A percentile compares a stretch with the other conserved stretches of the same genome.
Evolutionary conservation across 345 rosid genomes (phyloP).

Genomic region (Syzygium grande): DNA sequence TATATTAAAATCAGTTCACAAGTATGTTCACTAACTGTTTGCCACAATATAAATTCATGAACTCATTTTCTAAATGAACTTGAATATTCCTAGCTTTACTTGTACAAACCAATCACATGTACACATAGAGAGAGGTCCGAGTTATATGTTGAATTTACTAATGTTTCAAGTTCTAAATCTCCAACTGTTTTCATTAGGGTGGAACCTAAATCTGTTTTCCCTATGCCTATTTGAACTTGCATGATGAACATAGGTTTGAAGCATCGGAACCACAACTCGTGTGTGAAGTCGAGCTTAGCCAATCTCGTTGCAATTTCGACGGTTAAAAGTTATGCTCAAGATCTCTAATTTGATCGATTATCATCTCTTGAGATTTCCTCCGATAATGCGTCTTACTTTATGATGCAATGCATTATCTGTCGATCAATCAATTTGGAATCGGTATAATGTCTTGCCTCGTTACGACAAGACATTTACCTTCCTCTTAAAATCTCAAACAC

Average conservation of each 20-base stretch:
- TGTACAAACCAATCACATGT: neutral
- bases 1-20: neutral
- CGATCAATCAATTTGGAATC: neutral
- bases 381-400: neutral
- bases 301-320: neutral
- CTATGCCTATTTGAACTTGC: neutral
- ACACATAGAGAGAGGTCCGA: neutral
- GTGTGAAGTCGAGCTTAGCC: neutral
- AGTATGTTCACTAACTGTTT: neutral
- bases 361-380: neutral
- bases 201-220: neutral
- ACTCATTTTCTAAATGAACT: neutral
- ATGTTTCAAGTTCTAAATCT: neutral
- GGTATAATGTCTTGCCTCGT: neutral
- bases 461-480: neutral
- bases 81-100: neutral
- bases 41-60: neutral
- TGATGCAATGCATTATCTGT: neutral
- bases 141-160: neutral
- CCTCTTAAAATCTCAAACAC: neutral
- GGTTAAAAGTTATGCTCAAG: neutral
- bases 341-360: neutral
- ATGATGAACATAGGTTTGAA: neutral
- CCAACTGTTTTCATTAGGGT: neutral
- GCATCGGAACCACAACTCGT: neutral